phyloP scores from a whole-genome alignment of 768 basidiomycete genomes.

The Rickenella mellea region DNA sequence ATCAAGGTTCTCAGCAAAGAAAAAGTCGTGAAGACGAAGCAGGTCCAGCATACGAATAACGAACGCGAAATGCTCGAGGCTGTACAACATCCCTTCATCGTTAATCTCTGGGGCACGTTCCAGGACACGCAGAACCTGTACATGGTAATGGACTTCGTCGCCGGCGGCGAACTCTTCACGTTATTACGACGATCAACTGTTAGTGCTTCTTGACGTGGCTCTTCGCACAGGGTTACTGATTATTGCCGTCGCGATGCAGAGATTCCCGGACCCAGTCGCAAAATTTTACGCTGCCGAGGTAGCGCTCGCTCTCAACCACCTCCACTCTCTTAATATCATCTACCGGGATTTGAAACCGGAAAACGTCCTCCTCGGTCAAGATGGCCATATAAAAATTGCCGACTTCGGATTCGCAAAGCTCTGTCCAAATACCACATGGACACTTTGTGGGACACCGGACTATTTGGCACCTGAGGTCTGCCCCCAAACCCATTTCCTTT shows the following conservation, averaged over 20 bases:
- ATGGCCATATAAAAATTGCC: constrained; percentile 94
- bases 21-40: constrained; percentile 85
- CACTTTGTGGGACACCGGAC: constrained; percentile 91
- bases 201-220: constrained; percentile 18
- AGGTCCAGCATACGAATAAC: constrained; percentile 95
- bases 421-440: constrained; percentile 85
- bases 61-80: constrained; percentile 81
- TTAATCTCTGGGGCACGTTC: constrained; percentile 94
- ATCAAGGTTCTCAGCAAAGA: constrained; percentile 94
- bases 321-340: constrained; percentile 82
- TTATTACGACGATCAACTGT: constrained; percentile 86
- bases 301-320: constrained; percentile 82
- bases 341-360: constrained; percentile 98
- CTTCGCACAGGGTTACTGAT: neutral
- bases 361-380: constrained; percentile 86
- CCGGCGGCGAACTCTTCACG: constrained; percentile 95
- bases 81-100: constrained; percentile 87
- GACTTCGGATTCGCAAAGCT: constrained; percentile 96
- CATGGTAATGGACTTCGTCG: constrained; percentile 97
- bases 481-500: neutral
- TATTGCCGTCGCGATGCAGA: constrained; percentile 26
- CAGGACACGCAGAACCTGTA: constrained; percentile 90
- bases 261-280: constrained; percentile 94
- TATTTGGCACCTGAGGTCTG: constrained; percentile 91
- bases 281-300: constrained; percentile 98